Evolutionary conservation across 2,329 filamentous ascomycete species (phyloP), one percentile per base, ranked within the genome.

Genomic region (Aspergillus ustus): DNA sequence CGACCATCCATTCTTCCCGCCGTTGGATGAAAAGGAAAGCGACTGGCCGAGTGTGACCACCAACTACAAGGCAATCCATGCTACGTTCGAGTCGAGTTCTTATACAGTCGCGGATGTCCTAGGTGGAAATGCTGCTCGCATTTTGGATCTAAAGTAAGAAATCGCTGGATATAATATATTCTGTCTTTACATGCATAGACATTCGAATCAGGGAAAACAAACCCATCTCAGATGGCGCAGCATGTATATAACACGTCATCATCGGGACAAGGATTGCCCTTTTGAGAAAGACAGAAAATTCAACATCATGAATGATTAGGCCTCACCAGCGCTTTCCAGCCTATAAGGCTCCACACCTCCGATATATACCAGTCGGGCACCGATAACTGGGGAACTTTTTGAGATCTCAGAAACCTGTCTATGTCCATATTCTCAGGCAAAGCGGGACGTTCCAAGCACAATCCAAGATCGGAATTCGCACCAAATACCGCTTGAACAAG

Each of bases 321-420:
- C 11, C 50, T 45, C 55, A 37, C 62, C 50, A 78, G 45, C 55
- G 76, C 61, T 53, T 87, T 84, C 85, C 85, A 88, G 0, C 86
- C 85, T 7, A 88, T 67, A 57, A 87, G 68, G 56, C 78, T 73
- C 86, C 86, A 88, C 2, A 87, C 71, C 65, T 87, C 82, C 59
- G 79, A 78, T 57, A 80, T 78, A 66, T 86, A 87, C 83, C 84
- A 86, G 17, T 84, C 80, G 3, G 78, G 67, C 4, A 81, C 76
- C 8, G 81, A 72, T 17, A 74, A 68, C 29, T 81, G 74, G 1
- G 66, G 44, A 25, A 45, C 22, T 7, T 61, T 46, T 9, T 56
- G 52, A 25, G 9, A 25, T 3, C 43, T 31, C 15, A 29, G 52
- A 29, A 68, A n/a, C 17, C 59, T 62, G 15, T 64, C 65, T 51